Conservation (phyloP, 164 flowering plant species). For the Cinnamomum micranthum region DNA sequence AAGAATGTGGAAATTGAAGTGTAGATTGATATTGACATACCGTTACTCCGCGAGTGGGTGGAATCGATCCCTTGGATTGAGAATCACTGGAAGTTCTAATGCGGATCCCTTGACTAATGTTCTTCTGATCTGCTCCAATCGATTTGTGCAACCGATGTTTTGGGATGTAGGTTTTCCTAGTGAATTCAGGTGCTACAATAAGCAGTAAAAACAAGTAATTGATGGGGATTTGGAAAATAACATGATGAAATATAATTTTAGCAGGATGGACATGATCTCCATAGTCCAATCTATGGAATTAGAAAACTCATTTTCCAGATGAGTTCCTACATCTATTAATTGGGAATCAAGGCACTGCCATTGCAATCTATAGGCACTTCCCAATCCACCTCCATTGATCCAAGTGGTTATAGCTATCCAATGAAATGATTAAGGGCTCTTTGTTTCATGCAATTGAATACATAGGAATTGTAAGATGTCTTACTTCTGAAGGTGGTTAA, state of each 20-base stretch:
- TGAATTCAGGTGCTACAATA: conserved; percentile 65
- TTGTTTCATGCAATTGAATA: no score
- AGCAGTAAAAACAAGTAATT: background rate
- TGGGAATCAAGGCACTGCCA: no score
- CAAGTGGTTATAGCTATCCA: no score
- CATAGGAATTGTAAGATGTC: no score
- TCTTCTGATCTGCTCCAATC: conserved; percentile 62
- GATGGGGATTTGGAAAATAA: background rate
- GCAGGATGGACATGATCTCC: background rate
- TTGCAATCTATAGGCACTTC: no score
- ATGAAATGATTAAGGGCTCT: no score
- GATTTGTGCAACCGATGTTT: conserved; percentile 66
- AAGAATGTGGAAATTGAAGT: background rate
- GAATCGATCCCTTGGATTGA: conserved; percentile 64
- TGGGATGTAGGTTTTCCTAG: conserved; percentile 64
- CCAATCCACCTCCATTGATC: no score
- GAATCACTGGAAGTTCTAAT: conserved; percentile 64
- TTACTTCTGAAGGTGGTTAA: no score
- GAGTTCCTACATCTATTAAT: no score
- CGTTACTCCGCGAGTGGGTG: conserved; percentile 46
- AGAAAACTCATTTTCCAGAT: no score
- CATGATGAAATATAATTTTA: background rate
- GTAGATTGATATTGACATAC: conserved; percentile 17
- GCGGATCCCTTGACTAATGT: conserved; percentile 48
- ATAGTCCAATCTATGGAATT: background rate